These are phyloP conservation scores for Darksidea phi DNA, from an alignment of 495 filamentous ascomycete genomes.

Conservation along the genomic window DNA sequence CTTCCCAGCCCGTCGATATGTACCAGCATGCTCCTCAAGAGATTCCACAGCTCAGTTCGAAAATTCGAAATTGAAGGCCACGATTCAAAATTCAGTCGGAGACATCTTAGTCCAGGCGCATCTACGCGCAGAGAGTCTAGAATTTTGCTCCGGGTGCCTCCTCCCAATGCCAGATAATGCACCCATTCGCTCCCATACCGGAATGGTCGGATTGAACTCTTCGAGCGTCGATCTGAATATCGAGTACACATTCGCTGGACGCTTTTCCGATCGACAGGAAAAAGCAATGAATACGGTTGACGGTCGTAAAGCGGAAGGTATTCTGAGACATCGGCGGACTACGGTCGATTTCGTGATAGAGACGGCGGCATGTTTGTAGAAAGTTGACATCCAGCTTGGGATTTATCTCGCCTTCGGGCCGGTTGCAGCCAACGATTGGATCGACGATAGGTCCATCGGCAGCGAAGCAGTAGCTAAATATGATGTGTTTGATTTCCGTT, in stretches of 20 bases:
- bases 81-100: slow-evolving; percentile 26
- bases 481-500: slow-evolving; percentile 31
- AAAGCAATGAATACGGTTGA: slow-evolving; percentile 23
- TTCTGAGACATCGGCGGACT: slow-evolving; percentile 24
- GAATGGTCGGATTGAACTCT: slow-evolving; percentile 11
- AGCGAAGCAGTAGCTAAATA: slow-evolving; percentile 28
- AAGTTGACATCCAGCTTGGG: slow-evolving; percentile 9
- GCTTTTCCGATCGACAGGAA: slow-evolving; percentile 1
- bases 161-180: slow-evolving; percentile 20
- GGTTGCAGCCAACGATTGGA: slow-evolving; percentile 2
- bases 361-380: slow-evolving; percentile 29
- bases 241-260: slow-evolving; percentile 7
- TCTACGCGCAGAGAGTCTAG: slow-evolving; percentile 18
- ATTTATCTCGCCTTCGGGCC: not conserved
- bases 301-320: slow-evolving; percentile 32
- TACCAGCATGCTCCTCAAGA: slow-evolving; percentile 15
- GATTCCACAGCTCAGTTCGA: slow-evolving; percentile 27
- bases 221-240: slow-evolving; percentile 30
- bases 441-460: slow-evolving; percentile 21
- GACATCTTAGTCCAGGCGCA: slow-evolving; percentile 16
- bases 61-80: slow-evolving; percentile 26
- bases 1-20: slow-evolving; percentile 22
- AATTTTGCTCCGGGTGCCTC: slow-evolving; percentile 12
- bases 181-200: slow-evolving; percentile 26
- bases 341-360: slow-evolving; percentile 28